Conservation (phyloP, 1,139 yeast species). For the Taphrina betulina region DNA sequence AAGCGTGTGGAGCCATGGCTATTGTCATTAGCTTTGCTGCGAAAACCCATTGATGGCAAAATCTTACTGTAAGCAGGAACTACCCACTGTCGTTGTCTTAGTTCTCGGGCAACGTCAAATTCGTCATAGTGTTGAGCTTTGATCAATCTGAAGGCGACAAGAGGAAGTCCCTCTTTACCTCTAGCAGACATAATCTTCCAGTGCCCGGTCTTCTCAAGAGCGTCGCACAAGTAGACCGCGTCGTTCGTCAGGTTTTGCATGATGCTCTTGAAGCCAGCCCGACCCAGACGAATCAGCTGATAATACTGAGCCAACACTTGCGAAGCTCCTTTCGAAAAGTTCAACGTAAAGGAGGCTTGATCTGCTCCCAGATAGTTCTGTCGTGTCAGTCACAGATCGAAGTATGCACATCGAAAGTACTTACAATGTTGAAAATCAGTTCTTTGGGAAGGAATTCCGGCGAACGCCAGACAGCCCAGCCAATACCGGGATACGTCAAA, state of each 20-base stretch:
- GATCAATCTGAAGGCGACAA: conserved; percentile 74
- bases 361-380: conserved; percentile 77
- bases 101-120: conserved; percentile 68
- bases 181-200: conserved; percentile 67
- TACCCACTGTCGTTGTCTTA: conserved; percentile 78
- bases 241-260: conserved; percentile 65
- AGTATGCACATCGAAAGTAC: neutral
- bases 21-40: no score
- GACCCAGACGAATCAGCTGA: conserved; percentile 70
- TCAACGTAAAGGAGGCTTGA: conserved; percentile 78
- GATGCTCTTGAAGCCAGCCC: conserved; percentile 62
- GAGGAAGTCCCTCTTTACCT: conserved; percentile 68
- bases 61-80: conserved; percentile 89
- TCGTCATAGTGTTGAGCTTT: conserved; percentile 74
- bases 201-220: conserved; percentile 62
- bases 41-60: no score
- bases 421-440: conserved; percentile 63
- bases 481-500: conserved; percentile 75
- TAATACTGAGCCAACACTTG: conserved; percentile 86
- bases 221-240: conserved; percentile 65
- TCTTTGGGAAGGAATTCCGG: conserved; percentile 62
- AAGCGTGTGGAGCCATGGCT: conserved; percentile 66
- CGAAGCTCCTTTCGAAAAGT: conserved; percentile 90
- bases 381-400: no score
- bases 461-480: conserved; percentile 87